Evolutionary conservation across 139 green algal genomes (phyloP), one percentile per base, ranked within the genome.

Genomic region (Edaphochlamys debaryana): DNA sequence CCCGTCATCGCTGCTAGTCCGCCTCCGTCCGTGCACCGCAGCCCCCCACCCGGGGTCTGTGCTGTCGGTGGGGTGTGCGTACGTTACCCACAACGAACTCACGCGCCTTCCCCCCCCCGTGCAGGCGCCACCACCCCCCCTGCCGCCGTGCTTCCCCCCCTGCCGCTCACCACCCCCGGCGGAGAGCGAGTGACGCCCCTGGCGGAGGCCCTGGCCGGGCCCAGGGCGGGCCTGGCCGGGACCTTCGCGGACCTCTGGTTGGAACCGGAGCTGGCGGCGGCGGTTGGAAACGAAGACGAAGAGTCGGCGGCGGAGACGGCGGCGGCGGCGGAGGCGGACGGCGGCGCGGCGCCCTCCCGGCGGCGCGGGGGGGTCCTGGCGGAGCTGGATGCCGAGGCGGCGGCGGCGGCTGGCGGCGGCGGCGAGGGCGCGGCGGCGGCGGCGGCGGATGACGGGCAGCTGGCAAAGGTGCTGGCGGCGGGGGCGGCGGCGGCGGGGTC

Each of bases 201-300:
- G 60, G 76, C 76, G 37, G 48, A 42, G 42, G 54, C 48, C 30
- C 40, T 77, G 38, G 36, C n/a, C 30, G 38, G 38, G 34, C 8
- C 25, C 4, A 38, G 38, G 11, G 37, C 4, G 20, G 37, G 36
- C n/a, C 29, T 58, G 30, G 75, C 37, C 0, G 79, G 73, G 6
- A 85, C 91, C 20, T 92, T 92, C 70, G 77, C 87, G 41, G 90
- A 90, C 30, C 79, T 96, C 48, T 96, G 93, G 93, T 64, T 91
- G 71, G 41, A 92, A 42, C 87, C 89, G 37, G 85, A 84, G 27
- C 82, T 90, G 52, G 76, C 64, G 23, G 88, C 72, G 17, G 66
- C 48, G 56, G 85, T 86, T 32, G 87, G 87, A n/a, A 78, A 74
- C 32, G 86, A 87, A 2, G 77, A 76, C 23, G 80, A 58, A 27